Conservation (phyloP, 2,329 filamentous ascomycete genomes). For the Rhynchosporium graminicola region DNA sequence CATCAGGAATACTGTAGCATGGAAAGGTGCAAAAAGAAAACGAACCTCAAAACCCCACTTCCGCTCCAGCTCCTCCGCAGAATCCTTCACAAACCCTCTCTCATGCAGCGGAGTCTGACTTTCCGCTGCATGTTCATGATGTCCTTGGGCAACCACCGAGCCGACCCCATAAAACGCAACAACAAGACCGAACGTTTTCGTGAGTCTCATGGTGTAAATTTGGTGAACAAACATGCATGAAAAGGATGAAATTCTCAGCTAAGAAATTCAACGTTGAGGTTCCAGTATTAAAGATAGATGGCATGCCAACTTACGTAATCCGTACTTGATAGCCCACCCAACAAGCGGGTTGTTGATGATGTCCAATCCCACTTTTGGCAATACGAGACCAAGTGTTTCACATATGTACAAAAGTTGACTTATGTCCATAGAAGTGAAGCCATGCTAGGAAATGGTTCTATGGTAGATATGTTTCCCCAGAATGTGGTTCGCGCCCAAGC, state of each 20-base stretch:
- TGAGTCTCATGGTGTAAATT: not conserved
- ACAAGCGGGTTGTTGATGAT: too few species aligned
- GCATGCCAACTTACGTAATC: too few species aligned
- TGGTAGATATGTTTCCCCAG: too few species aligned
- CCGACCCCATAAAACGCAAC: not conserved
- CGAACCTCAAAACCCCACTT: conserved; percentile 60
- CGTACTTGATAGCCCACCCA: too few species aligned
- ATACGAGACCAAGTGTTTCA: too few species aligned
- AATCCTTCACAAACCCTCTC: conserved; percentile 51
- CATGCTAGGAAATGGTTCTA: too few species aligned
- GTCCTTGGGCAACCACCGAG: conserved; percentile 16
- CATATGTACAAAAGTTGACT: not conserved
- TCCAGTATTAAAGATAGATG: too few species aligned
- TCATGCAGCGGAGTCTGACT: conserved; percentile 43
- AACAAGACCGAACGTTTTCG: not conserved
- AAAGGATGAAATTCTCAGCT: not conserved
- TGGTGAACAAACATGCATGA: not conserved
- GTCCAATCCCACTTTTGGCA: too few species aligned
- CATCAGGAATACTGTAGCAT: too few species aligned
- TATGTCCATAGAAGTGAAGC: not conserved
- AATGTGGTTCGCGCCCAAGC: too few species aligned
- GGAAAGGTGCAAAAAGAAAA: conserved; percentile 30
- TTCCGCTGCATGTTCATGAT: conserved; percentile 30
- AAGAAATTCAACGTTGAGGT: not conserved
- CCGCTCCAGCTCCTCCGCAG: conserved; percentile 53